Evolutionary conservation across 2,329 filamentous ascomycete genomes (phyloP).

Genomic region (Microascus cirrosus): DNA sequence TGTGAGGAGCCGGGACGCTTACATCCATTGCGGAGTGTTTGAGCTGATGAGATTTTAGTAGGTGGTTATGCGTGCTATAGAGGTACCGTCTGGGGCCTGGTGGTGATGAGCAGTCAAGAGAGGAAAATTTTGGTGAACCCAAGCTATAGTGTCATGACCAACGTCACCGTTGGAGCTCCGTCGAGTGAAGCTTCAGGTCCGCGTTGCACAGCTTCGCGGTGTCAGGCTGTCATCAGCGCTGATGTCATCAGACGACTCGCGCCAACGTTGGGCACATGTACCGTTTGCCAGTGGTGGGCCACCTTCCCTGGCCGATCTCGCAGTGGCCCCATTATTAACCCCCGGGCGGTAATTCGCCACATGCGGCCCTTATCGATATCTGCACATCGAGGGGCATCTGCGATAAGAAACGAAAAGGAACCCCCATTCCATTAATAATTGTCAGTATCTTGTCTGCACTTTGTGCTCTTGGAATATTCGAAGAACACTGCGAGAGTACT

Average conservation of each 20-base stretch:
- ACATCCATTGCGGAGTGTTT: constrained; percentile 15
- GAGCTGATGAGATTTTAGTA: not conserved
- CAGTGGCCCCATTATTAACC: not conserved
- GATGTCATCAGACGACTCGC: not conserved
- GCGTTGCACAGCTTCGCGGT: not conserved
- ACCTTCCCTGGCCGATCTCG: not conserved
- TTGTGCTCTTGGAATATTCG: too few species aligned
- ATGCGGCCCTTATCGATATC: not conserved
- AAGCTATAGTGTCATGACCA: not conserved
- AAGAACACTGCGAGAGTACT: too few species aligned
- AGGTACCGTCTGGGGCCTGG: too few species aligned
- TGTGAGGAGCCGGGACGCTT: constrained; percentile 4
- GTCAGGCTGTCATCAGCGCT: not conserved
- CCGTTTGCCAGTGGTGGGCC: not conserved
- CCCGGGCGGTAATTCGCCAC: not conserved
- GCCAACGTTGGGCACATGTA: not conserved
- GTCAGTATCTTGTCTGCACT: not conserved
- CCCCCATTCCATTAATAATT: not conserved
- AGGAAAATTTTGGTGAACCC: not conserved
- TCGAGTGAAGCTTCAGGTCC: not conserved
- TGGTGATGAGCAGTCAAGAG: not conserved
- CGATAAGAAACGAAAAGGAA: not conserved
- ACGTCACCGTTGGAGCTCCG: not conserved
- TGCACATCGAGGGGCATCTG: not conserved
- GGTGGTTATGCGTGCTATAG: not conserved